Base-by-base conservation (phyloP, 495 filamentous ascomycete genomes). In the Cercophora samala region DNA sequence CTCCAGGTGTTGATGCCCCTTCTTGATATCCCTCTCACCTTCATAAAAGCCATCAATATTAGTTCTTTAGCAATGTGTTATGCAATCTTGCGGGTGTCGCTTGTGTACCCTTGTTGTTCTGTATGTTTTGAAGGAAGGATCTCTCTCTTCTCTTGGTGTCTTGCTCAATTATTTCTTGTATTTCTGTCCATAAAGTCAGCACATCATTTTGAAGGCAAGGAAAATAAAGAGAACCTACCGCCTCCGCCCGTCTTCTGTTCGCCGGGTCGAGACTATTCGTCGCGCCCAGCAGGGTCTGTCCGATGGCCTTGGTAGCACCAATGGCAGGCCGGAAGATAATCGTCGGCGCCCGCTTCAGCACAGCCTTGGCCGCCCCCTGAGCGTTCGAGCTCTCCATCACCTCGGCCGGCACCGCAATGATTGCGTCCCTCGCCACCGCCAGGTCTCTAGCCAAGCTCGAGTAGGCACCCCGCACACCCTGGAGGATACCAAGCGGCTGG, bases 351-450 rank as follows among this genome's bases (percentile, higher is more conserved):
- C 89, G 85, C 77, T 84, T 90, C 68, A 88, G 84, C 58, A 99
- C 89, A 1, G 90, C 96, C 69, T 82, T 87, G 42, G 91, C 91
- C 2, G 90, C 93, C 17, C 92, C 94, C 66, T 88, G 88, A 15
- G 93, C 93, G 71, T 86, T 93, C 51, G 86, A 85, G 70, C 91
- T 91, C 74, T 98, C 94, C 79, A 95, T 87, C 0, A 96, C 85
- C 77, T 98, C 96, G 1, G 88, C 90, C 1, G 94, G 93, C 46
- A 98, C 91, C n/a, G 93, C 94, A 71, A 97, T 90, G 67, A 98
- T 92, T 1, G 94, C 96, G 78, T 98, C 92, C 65, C 88, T 84
- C 15, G 95, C 89, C 24, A 91, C 80, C 24, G 93, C 81, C 62
- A 99, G 82, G 76, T 99, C 96, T 17, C 92, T 87, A 70, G 94